Conservation (phyloP, 208 protist species). For the Tritrichomonas musculus region DNA sequence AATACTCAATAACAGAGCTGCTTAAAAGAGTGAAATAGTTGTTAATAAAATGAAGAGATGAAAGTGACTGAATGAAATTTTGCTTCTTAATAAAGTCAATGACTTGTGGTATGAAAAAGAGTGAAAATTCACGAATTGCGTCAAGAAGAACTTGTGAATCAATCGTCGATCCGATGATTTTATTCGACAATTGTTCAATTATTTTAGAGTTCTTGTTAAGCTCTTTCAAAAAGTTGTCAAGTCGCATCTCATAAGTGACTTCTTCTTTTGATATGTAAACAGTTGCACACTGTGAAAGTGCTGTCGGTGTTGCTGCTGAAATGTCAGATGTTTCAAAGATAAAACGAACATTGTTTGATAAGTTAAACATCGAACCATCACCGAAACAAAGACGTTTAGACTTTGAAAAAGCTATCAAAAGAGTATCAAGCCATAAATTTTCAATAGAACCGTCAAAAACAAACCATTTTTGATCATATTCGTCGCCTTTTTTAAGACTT, state of each 20-base stretch:
- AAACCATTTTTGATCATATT: background rate
- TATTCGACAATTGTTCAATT: background rate
- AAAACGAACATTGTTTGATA: background rate
- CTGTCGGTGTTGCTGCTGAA: background rate
- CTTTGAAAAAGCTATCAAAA: background rate
- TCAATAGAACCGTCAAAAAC: background rate
- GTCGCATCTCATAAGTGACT: background rate
- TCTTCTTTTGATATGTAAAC: background rate
- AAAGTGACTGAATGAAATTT: too few species aligned
- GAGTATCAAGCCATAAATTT: background rate
- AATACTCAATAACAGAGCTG: too few species aligned
- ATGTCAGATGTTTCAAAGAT: constrained; percentile 21
- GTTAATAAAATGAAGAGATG: too few species aligned
- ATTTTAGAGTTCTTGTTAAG: background rate
- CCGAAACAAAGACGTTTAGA: background rate
- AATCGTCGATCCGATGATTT: background rate
- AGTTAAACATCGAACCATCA: background rate
- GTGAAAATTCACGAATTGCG: too few species aligned
- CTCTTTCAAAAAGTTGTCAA: background rate
- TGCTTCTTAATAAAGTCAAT: too few species aligned
- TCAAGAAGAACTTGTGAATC: too few species aligned
- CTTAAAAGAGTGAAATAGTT: too few species aligned
- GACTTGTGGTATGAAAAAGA: too few species aligned
- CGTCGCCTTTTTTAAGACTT: background rate
- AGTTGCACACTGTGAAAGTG: background rate